Base-by-base conservation (phyloP, 2,329 filamentous ascomycete genomes). In the Fusarium chuoi region DNA sequence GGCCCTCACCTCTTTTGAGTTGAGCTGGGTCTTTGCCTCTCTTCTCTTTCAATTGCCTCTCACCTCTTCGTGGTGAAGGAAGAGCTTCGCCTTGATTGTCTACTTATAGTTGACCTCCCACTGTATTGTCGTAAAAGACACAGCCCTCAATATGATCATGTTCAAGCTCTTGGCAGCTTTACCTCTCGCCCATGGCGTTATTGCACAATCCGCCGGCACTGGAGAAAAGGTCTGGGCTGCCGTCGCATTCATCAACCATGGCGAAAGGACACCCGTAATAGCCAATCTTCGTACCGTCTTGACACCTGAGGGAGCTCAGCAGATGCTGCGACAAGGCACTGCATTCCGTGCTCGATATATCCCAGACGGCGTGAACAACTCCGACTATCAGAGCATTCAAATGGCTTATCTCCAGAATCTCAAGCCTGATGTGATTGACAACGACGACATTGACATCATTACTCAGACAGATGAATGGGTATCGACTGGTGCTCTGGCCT, bases 401-500 rank as follows among this genome's bases (percentile, higher is more conserved):
- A 42, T 56, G 2, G 80, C 82, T 2, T 82, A 82, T 11, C 86
- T 90, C 24, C 77, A 81, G 17, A 84, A 82, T 42, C 79, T 90
- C 38, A 76, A 81, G 24, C 56, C 73, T 14, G 78, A 86, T 65
- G 81, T 82, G n/a, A 84, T 90, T 54, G 83, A 89, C 75, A 88
- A 87, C 66, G 75, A 65, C 5, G 85, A 89, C 74, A 75, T 90
- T 24, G 78, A 79, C 38, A 75, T 88, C 39, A 71, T 83, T 38
- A 83, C 85, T 26, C 84, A 79, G 41, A 78, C 81, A 9, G 83
- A 87, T 57, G 79, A 82, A 33, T 87, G 83, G 77, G 78, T 95
- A 38, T 89, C 90, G 58, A 91, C 88, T 68, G 91, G 93, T 6
- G 94, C 93, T 39, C 85, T 89, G 58, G 94, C 92, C 2, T 97